A percentile compares a stretch with the other conserved stretches of the same genome.
phyloP scores from a whole-genome alignment of 495 filamentous ascomycete genomes.

The Tuber borchii region DNA sequence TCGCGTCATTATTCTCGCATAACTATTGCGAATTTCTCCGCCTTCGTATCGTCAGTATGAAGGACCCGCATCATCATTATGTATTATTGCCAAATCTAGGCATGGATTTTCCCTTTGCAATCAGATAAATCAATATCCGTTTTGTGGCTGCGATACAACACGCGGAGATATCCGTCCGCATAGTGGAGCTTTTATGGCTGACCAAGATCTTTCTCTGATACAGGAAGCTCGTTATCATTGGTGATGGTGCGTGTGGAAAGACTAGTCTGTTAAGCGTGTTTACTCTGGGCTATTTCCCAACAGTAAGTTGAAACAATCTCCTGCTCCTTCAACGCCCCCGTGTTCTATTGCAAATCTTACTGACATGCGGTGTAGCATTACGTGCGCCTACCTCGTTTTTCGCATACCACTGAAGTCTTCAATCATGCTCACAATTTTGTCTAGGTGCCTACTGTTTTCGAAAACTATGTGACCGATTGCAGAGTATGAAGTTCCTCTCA shows the following conservation, averaged over 20 bases:
- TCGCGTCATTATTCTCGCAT: slow-evolving; percentile 12
- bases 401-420: not conserved
- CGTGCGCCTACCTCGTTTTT: slow-evolving; percentile 46
- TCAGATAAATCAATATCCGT: slow-evolving; percentile 6
- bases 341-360: slow-evolving; percentile 12
- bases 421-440: slow-evolving; percentile 8
- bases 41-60: slow-evolving; percentile 19
- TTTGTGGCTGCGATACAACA: slow-evolving; percentile 16
- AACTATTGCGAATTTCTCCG: slow-evolving; percentile 19
- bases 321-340: not conserved
- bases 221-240: slow-evolving; percentile 98
- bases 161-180: slow-evolving; percentile 12
- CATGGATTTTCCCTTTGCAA: slow-evolving; percentile 7
- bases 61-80: slow-evolving; percentile 31
- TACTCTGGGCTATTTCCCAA: slow-evolving; percentile 95
- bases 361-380: slow-evolving; percentile 50
- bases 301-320: slow-evolving; percentile 55
- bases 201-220: slow-evolving; percentile 11
- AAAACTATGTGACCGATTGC: slow-evolving; percentile 99
- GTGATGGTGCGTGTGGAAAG: slow-evolving; percentile 97
- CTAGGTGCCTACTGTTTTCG: slow-evolving; percentile 97
- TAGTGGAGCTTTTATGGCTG: slow-evolving; percentile 20
- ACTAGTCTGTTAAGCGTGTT: slow-evolving; percentile 97
- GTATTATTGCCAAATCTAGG: slow-evolving; percentile 34
- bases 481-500: slow-evolving; percentile 52